phyloP scores from a whole-genome alignment of 192 early-diverging fungal genomes.

The Backusella sp. region DNA sequence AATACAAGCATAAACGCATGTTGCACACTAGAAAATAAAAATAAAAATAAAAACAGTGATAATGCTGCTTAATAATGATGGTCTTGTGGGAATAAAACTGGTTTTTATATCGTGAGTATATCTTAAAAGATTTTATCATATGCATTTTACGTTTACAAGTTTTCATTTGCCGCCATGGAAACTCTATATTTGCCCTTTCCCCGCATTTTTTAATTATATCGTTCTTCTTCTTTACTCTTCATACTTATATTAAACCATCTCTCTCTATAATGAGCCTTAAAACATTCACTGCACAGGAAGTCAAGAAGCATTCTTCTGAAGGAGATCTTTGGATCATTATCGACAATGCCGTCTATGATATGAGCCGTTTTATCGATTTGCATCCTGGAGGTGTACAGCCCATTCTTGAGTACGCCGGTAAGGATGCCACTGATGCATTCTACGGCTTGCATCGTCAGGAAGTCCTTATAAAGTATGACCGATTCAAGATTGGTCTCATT shows the following conservation, averaged over 20 bases:
- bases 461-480: slow-evolving; percentile 65
- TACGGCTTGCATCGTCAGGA: slow-evolving; percentile 45
- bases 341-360: slow-evolving; percentile 57
- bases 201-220: background rate
- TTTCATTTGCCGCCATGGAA: background rate
- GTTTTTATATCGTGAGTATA: background rate
- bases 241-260: background rate
- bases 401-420: slow-evolving; percentile 74
- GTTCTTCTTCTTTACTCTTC: background rate
- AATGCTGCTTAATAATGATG: background rate
- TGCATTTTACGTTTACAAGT: background rate
- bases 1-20: background rate
- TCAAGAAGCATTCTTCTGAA: slow-evolving; percentile 26
- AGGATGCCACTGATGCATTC: slow-evolving; percentile 65
- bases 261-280: background rate
- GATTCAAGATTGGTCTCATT: slow-evolving; percentile 65
- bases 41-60: too few relatives aligned
- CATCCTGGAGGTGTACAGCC: slow-evolving; percentile 59
- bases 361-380: slow-evolving; percentile 53
- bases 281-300: slow-evolving; percentile 26
- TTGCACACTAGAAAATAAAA: background rate
- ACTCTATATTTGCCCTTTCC: background rate
- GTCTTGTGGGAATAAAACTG: background rate
- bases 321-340: slow-evolving; percentile 61
- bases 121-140: background rate